Evolutionary conservation across 768 basidiomycete species (phyloP), one percentile per base, ranked within the genome.

Genomic region (Rhizopogon salebrosus): DNA sequence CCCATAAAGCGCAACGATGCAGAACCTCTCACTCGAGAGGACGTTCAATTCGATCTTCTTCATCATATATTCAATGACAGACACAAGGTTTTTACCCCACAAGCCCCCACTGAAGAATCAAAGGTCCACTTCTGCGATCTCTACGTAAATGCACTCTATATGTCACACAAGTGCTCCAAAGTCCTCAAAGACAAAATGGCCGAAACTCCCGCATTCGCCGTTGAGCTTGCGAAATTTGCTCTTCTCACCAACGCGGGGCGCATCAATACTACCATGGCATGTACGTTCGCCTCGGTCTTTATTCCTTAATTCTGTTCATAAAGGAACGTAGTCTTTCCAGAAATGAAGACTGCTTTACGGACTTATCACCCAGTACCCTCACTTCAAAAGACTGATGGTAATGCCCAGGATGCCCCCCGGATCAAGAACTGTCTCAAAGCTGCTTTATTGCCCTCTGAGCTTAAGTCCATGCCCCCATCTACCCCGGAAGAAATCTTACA

Each of bases 211-310:
- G 81, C 81, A 6, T 92, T 90, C 66, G 85, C 83, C 5, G 71
- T 84, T 57, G 89, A 90, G 67, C 80, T 92, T 49, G 87, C 85
- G 48, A 92, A 92, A 71, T 82, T 94, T 35, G 85, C 87, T 24
- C 75, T 94, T 31, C 74, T 94, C 49, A 90, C 91, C 48, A 95
- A 95, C 63, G 87, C 93, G 42, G 92, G 92, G 23, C 77, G 91
- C 57, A 89, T 95, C 70, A 95, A 94, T 64, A 95, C 93, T 36
- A 94, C 92, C 29, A 85, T 93, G 82, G 91, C 91, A 48, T 86
- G 83, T 88, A 70, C 73, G 84, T 68, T 55, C 51, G 55, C 4
- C 20, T 51, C 41, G 52, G 51, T 50, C 42, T 39, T 41, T 24
- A 31, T 40, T 34, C 20, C 34, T 57, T 48, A 39, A 51, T 60